A percentile compares a stretch with the other conserved stretches of the same genome.
phyloP scores from a whole-genome alignment of 768 basidiomycete genomes.

The Multifurca ochricompacta region DNA sequence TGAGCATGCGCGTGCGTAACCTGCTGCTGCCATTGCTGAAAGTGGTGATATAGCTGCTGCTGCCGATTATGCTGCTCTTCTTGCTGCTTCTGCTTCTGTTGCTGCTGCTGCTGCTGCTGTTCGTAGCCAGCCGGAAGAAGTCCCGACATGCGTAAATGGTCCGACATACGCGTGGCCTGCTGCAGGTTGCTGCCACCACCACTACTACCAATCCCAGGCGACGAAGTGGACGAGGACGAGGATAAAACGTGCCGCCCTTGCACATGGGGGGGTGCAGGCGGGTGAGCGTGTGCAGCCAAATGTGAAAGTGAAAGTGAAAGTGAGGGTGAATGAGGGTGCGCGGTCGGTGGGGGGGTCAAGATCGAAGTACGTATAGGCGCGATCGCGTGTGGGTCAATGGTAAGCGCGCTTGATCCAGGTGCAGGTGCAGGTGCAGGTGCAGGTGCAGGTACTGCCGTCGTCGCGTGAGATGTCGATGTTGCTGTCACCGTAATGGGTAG shows the following conservation, averaged over 20 bases:
- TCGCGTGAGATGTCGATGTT: no score
- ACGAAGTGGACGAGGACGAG: no score
- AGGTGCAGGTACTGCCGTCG: neutral
- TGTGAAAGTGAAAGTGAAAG: neutral
- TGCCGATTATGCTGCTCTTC: no score
- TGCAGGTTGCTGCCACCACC: neutral
- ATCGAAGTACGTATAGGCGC: neutral
- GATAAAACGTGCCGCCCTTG: no score
- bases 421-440: neutral
- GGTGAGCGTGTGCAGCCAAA: neutral
- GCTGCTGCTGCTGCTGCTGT: neutral
- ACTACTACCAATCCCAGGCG: no score
- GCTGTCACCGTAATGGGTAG: neutral
- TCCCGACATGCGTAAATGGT: conserved; percentile 2
- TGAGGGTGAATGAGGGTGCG: neutral
- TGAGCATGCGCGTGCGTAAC: neutral
- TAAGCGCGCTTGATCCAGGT: neutral
- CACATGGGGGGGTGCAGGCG: neutral
- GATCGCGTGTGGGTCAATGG: neutral
- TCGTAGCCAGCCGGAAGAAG: neutral
- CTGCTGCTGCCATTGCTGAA: neutral
- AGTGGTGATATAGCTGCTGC: no score
- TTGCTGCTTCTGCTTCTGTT: neutral
- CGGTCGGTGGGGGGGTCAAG: neutral
- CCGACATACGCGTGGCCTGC: neutral